Evolutionary conservation across 1,284 basidiomycete genomes (phyloP), one percentile per base, ranked within the genome.

Genomic region (Microbotryum saponariae): DNA sequence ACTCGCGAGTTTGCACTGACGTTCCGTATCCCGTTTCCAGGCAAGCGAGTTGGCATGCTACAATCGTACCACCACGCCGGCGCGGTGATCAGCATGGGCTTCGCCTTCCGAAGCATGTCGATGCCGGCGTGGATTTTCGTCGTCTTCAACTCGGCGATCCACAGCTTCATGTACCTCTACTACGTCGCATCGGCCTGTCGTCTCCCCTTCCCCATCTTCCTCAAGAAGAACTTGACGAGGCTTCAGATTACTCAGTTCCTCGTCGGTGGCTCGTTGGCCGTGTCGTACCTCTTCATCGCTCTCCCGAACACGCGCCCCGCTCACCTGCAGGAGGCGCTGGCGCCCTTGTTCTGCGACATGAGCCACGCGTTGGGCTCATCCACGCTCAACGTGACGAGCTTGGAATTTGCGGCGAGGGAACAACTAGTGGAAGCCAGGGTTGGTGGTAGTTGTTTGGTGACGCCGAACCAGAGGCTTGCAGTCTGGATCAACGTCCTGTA

Each of bases 161-260:
- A 72, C 66, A 64, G 61, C 29, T 63, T 71, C 61, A 64, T 63
- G 71, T 74, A 73, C 71, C 67, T 65, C 12, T 75, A 71, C 68
- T 75, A 75, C 66, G 69, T 72, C 42, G 64, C 71, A 58, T 68
- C 73, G 27, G 65, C 70, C 14, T 37, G 75, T 44, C 69, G 69
- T 58, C 63, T 75, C 9, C 74, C 72, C 21, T 73, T 74, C 62
- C 73, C 74, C 31, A 64, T 61, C 4, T 68, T 72, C 21, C 64
- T 75, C 52, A 75, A 75, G 68, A 64, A 64, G 54, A 52, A 23
- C 27, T 55, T 68, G 46, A 68, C 67, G 3, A 44, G 62, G 8
- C 42, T 68, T 29, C 66, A 68, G 37, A 68, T 68, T 53, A 63
- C 63, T 9, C 66, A 67, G 47, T 65, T 67, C 63, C 53, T 65